A percentile compares a stretch with the other conserved stretches of the same genome.
Evolutionary conservation across 768 basidiomycete genomes (phyloP).

Genomic region (Phlebiopsis flavidoalba): DNA sequence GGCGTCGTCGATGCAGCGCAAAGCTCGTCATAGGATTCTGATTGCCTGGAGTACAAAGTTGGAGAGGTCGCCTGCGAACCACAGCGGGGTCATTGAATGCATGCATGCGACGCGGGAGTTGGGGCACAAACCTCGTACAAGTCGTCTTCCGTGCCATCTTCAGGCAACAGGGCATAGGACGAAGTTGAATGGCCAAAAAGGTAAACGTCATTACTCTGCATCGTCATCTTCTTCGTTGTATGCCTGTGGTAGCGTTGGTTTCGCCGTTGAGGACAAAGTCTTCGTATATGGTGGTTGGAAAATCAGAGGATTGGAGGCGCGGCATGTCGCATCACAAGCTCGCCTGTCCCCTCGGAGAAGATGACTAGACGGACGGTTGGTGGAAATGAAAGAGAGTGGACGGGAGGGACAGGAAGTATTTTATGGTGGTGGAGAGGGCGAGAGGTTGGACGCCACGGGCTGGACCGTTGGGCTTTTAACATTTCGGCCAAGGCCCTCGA

Average conservation of each 20-base stretch:
- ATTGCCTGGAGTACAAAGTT: neutral
- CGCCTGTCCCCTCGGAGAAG: too few relatives aligned
- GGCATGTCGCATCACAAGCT: neutral
- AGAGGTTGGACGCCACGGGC: neutral
- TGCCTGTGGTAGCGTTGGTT: neutral
- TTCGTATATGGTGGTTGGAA: neutral
- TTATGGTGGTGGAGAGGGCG: neutral
- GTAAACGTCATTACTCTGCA: conserved; percentile 8
- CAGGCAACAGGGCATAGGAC: neutral
- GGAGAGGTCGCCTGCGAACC: neutral
- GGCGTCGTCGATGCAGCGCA: neutral
- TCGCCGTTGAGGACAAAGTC: neutral
- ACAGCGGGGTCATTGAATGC: neutral
- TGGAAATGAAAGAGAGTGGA: neutral
- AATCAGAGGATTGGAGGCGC: neutral
- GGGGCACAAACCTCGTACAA: neutral
- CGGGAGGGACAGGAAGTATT: neutral
- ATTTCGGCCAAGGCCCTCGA: neutral
- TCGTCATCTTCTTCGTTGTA: neutral
- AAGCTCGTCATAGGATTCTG: neutral
- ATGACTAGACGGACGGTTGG: neutral
- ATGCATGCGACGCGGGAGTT: neutral
- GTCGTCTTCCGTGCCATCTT: neutral
- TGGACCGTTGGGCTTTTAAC: neutral
- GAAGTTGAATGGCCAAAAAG: conserved; percentile 5